A percentile compares a stretch with the other conserved stretches of the same genome.
Conservation (phyloP, 257 asterid species). For the Knoxia roxburghii region DNA sequence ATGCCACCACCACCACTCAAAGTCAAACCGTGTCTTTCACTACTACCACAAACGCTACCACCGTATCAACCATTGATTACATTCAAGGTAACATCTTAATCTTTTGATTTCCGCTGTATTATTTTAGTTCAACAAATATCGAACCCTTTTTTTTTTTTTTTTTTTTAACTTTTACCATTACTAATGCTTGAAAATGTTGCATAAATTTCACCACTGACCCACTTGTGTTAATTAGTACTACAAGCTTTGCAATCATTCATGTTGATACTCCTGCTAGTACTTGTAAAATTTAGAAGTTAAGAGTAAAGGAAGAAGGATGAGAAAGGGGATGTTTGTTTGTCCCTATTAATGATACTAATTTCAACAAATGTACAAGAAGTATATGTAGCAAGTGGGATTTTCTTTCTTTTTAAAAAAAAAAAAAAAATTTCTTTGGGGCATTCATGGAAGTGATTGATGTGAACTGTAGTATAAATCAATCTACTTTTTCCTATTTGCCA, state of each 20-base stretch:
- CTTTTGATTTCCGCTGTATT: no score
- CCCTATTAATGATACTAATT: slow-evolving; percentile 10
- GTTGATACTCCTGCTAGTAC: background rate
- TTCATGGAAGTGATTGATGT: slow-evolving; percentile 49
- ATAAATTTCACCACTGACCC: slow-evolving; percentile 1
- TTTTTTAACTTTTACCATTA: background rate
- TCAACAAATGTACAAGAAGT: background rate
- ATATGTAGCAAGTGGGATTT: slow-evolving; percentile 22
- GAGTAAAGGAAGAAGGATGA: slow-evolving; percentile 16
- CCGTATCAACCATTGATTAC: slow-evolving; percentile 16
- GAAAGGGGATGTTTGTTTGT: slow-evolving; percentile 20
- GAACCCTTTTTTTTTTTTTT: no score
- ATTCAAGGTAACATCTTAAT: slow-evolving; percentile 18
- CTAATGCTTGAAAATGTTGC: background rate
- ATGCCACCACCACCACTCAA: slow-evolving; percentile 4
- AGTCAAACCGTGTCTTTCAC: slow-evolving; percentile 30
- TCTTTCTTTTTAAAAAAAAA: no score
- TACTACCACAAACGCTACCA: slow-evolving; percentile 1
- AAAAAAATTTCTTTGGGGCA: no score
- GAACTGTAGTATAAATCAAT: background rate
- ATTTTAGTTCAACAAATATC: no score
- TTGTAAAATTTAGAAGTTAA: slow-evolving; percentile 1
- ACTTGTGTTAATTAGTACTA: background rate
- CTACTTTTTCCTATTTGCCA: slow-evolving; percentile 6
- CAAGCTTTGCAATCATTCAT: background rate